Evolutionary conservation across 257 asterid genomes (phyloP).

Genomic region (Anisodus acutangulus): DNA sequence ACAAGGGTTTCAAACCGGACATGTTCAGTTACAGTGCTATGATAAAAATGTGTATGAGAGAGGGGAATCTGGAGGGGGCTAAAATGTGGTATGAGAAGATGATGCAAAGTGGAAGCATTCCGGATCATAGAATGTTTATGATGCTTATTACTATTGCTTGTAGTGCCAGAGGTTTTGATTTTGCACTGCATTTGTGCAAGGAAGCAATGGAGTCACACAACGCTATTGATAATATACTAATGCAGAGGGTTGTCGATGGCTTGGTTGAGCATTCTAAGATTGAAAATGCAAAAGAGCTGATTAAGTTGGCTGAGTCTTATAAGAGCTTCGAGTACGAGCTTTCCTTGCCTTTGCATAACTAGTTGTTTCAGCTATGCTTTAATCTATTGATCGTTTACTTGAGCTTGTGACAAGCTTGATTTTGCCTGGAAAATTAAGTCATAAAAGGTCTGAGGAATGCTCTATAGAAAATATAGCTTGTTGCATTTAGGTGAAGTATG

Average conservation of each 20-base stretch:
- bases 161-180: slow-evolving; percentile 43
- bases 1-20: slow-evolving; percentile 46
- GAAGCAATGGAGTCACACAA: not conserved
- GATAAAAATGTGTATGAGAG: slow-evolving; percentile 44
- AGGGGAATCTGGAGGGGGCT: slow-evolving; percentile 47
- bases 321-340: not conserved
- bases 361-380: not conserved
- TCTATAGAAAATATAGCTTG: not conserved
- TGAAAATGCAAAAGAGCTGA: slow-evolving; percentile 16
- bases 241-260: slow-evolving; percentile 13
- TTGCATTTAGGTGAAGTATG: slow-evolving; percentile 3
- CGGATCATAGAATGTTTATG: slow-evolving; percentile 40
- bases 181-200: slow-evolving; percentile 50
- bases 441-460: not conserved
- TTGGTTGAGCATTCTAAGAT: slow-evolving; percentile 26
- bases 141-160: slow-evolving; percentile 47
- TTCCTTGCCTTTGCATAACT: slow-evolving; percentile 18
- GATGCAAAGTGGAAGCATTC: slow-evolving; percentile 36
- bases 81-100: slow-evolving; percentile 48
- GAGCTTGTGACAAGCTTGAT: not conserved
- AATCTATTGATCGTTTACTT: not conserved
- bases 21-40: slow-evolving; percentile 45
- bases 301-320: not conserved
- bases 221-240: not conserved
- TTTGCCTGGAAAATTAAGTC: not conserved